Evolutionary conservation across 805 yeast genomes (phyloP).

Genomic region (Brettanomyces custersianus): DNA sequence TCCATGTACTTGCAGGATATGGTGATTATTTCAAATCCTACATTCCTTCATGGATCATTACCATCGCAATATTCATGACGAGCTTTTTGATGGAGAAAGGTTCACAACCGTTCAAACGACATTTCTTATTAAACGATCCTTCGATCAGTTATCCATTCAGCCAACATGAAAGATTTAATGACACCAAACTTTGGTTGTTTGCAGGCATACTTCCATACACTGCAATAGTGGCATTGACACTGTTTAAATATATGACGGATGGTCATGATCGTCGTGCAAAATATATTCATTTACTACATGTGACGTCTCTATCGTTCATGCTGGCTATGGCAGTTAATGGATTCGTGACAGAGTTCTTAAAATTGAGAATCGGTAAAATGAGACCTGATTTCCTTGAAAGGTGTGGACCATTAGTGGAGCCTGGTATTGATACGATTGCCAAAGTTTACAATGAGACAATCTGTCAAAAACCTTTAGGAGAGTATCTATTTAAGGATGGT

Average conservation of each 20-base stretch:
- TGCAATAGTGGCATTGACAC: constrained; percentile 16
- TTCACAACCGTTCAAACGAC: constrained; percentile 36
- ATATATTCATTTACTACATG: constrained; percentile 28
- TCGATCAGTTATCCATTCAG: constrained; percentile 42
- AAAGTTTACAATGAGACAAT: constrained; percentile 20
- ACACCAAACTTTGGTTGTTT: constrained; percentile 21
- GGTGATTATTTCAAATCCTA: constrained; percentile 7
- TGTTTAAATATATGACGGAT: constrained; percentile 7
- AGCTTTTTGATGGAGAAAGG: constrained; percentile 15
- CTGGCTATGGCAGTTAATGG: constrained; percentile 35
- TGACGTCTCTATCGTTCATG: constrained; percentile 31
- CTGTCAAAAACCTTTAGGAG: constrained; percentile 28
- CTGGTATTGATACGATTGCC: constrained; percentile 18
- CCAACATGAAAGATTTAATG: constrained; percentile 28
- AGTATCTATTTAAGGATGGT: constrained; percentile 40
- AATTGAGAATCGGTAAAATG: constrained; percentile 74
- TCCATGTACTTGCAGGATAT: too few relatives aligned
- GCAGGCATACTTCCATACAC: constrained; percentile 30
- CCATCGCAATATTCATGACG: constrained; percentile 5
- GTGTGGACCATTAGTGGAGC: constrained; percentile 40
- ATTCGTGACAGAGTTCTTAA: constrained; percentile 60
- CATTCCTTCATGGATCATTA: constrained; percentile 9
- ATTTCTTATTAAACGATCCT: constrained; percentile 32
- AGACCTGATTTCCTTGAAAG: constrained; percentile 86
- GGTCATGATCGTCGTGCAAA: constrained; percentile 12